Evolutionary conservation across 169 alveolate species (phyloP).

Genomic region (Blepharisma undulans): DNA sequence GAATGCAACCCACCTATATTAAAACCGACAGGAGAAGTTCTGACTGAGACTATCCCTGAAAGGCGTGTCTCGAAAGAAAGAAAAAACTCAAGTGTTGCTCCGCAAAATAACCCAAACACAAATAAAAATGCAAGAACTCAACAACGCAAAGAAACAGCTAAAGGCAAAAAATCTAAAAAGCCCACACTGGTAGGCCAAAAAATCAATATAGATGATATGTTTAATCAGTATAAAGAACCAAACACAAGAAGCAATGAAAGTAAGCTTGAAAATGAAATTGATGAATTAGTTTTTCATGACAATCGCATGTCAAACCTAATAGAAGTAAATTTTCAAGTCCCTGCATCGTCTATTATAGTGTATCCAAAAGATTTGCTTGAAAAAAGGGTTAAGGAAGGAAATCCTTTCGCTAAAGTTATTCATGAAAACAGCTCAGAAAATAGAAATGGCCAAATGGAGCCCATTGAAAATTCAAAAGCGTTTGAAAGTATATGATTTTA

Average conservation of each 20-base stretch:
- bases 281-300: not conserved
- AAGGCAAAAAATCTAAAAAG: not conserved
- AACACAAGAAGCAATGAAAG: not conserved
- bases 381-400: not conserved
- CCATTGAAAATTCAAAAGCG: not conserved
- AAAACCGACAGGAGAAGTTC: not conserved
- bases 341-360: not conserved
- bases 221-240: not conserved
- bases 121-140: not conserved
- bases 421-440: not conserved
- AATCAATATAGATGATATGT: not conserved
- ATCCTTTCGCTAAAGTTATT: conserved; percentile 13
- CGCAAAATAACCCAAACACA: not conserved
- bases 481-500: conserved; percentile 33
- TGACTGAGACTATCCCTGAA: not conserved
- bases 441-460: not conserved
- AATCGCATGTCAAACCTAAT: not conserved
- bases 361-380: not conserved
- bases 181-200: not conserved
- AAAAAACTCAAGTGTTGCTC: not conserved
- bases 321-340: not conserved
- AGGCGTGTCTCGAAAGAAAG: not conserved
- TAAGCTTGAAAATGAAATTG: not conserved
- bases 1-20: not conserved
- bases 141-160: not conserved